A percentile compares a stretch with the other conserved stretches of the same genome.
phyloP scores from a whole-genome alignment of 2,329 filamentous ascomycete species.

The Aspergillus sp. region DNA sequence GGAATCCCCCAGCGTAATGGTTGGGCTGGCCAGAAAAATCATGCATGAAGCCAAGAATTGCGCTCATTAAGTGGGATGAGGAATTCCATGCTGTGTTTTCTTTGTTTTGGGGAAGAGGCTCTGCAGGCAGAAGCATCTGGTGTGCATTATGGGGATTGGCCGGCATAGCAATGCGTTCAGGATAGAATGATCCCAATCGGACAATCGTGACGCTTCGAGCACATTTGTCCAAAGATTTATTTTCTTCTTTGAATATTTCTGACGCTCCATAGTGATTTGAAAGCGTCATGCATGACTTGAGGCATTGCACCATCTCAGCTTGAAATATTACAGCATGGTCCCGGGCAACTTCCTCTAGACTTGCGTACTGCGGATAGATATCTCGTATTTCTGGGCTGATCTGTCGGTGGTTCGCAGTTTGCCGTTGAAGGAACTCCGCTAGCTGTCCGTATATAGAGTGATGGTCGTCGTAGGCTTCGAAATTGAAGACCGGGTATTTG shows the following conservation, averaged over 20 bases:
- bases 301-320: no score
- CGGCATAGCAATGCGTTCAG: background rate
- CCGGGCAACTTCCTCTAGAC: no score
- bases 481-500: background rate
- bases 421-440: background rate
- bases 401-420: background rate
- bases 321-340: no score
- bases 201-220: background rate
- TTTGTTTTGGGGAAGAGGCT: background rate
- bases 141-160: background rate
- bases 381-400: no score
- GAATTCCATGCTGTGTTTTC: background rate
- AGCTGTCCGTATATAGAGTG: background rate
- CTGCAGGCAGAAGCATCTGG: background rate
- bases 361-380: no score
- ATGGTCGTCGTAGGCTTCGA: background rate
- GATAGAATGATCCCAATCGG: background rate
- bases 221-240: background rate
- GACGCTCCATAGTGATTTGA: no score
- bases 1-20: background rate
- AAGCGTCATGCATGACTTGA: no score
- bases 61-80: background rate
- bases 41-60: background rate
- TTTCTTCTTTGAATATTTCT: background rate
- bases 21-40: background rate